A percentile compares a stretch with the other conserved stretches of the same genome.
Conservation (phyloP, 139 green algal species). For the Cymbomonas tetramitiformis region DNA sequence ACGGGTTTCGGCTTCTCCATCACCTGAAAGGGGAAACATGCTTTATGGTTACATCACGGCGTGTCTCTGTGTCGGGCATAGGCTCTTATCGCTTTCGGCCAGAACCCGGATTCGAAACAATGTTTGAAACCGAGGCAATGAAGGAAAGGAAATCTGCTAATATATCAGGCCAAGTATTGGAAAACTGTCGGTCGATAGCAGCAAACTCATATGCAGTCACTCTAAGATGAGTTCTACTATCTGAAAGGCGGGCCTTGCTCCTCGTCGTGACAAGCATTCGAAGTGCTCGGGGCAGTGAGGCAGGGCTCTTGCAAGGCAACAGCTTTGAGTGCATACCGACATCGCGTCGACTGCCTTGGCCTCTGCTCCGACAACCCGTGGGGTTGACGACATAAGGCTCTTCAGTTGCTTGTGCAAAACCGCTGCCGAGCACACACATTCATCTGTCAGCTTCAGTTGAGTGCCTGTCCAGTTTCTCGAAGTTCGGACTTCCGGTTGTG, state of each 20-base stretch:
- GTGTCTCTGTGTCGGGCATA: too few species aligned
- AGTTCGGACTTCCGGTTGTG: too few species aligned
- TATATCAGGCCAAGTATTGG: background rate
- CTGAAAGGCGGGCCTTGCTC: background rate
- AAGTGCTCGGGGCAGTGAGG: background rate
- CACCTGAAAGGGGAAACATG: too few species aligned
- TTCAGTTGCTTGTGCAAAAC: background rate
- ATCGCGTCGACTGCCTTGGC: background rate
- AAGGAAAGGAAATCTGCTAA: background rate
- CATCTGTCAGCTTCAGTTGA: too few species aligned
- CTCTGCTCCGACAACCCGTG: background rate
- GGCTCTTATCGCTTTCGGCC: too few species aligned
- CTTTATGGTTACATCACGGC: too few species aligned
- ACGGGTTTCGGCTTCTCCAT: conserved; percentile 42
- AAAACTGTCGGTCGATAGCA: background rate
- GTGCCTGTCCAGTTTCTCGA: too few species aligned
- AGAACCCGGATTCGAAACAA: background rate
- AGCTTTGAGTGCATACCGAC: background rate
- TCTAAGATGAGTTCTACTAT: background rate
- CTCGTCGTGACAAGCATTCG: background rate
- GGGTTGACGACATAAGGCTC: background rate
- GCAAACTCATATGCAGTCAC: background rate
- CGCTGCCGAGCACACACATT: too few species aligned
- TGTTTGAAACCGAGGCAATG: background rate
- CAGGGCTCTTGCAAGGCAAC: background rate